Base-by-base conservation (phyloP, 2,329 filamentous ascomycete genomes). In the Phoma sp. region DNA sequence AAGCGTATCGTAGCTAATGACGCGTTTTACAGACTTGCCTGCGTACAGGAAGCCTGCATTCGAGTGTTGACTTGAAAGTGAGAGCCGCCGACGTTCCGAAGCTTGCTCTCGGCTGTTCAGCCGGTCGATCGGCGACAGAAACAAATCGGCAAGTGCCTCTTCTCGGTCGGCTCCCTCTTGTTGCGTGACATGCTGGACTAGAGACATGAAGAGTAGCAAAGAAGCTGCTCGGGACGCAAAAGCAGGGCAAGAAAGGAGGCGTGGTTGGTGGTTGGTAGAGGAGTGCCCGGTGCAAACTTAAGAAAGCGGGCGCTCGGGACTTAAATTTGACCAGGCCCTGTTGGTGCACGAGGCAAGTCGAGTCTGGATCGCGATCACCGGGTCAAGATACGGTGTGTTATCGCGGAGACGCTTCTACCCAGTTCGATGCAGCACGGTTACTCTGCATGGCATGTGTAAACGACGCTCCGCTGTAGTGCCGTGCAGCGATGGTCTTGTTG, bases 131-230 rank as follows among this genome's bases (percentile, higher is more conserved):
- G 71, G 70, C 47, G 70, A 65, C 19, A 75, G 60, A 43, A 74
- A 73, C 37, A 75, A 60, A 51, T 74, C 70, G 48, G 71, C 68
- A 32, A 74, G 62, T 3, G 72, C 72, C 60, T 75, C 73, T 39
- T 81, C 77, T 54, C 78, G 74, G 63, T 83, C 81, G 41, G 73
- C 73, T 59, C 81, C 81, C 65, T 82, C 80, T 64, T 80, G 74
- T 46, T 76, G 74, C 43, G 79, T 79, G 51, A 83, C 80, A 68
- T 82, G 81, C 67, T 82, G 81, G 55, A 81, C 74, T 47, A 83
- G 73, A 65, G 81, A 83, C 81, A 83, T 83, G 43, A 54, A 50
- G 55, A 56, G 57, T 58, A 53, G 58, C 55, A 58, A 57, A 31
- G 33, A 44, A 45, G 25, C 22, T 50, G 29, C 38, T 57, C 48